A percentile compares a stretch with the other conserved stretches of the same genome.
phyloP scores from a whole-genome alignment of 768 basidiomycete genomes.

The Podaxis sp. region DNA sequence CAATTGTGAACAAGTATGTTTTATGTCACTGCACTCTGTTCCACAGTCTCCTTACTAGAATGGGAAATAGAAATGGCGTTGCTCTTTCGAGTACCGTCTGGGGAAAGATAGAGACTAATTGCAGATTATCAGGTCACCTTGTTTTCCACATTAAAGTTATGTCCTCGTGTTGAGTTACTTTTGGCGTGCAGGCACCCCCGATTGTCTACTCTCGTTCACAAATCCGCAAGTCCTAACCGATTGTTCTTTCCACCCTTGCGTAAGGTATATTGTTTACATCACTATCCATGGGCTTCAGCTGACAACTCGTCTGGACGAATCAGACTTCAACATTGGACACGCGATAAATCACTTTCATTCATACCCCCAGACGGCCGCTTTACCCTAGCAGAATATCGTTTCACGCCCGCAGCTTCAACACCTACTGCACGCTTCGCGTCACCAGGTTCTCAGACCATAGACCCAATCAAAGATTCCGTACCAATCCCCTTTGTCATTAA shows the following conservation, averaged over 20 bases:
- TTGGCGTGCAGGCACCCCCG: conserved; percentile 69
- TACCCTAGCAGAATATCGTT: conserved; percentile 79
- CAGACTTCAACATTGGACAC: conserved; percentile 77
- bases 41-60: not conserved
- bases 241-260: conserved; percentile 89
- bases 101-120: conserved; percentile 76
- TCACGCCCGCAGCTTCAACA: conserved; percentile 36
- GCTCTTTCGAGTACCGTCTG: conserved; percentile 63
- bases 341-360: conserved; percentile 78
- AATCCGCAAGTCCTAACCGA: conserved; percentile 72
- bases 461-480: conserved; percentile 36
- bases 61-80: conserved; percentile 54
- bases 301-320: not conserved
- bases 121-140: conserved; percentile 66
- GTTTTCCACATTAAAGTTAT: not conserved
- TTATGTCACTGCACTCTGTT: not conserved
- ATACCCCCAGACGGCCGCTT: conserved; percentile 93
- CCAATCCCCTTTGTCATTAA: conserved; percentile 50
- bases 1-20: conserved; percentile 70
- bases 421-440: conserved; percentile 23
- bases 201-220: conserved; percentile 71
- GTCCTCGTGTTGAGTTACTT: conserved; percentile 8
- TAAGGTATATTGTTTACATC: conserved; percentile 53
- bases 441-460: conserved; percentile 16
- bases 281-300: conserved; percentile 4